Evolutionary conservation across 2,329 filamentous ascomycete genomes (phyloP).

Genomic region (Ophiostoma triangulosporum): DNA sequence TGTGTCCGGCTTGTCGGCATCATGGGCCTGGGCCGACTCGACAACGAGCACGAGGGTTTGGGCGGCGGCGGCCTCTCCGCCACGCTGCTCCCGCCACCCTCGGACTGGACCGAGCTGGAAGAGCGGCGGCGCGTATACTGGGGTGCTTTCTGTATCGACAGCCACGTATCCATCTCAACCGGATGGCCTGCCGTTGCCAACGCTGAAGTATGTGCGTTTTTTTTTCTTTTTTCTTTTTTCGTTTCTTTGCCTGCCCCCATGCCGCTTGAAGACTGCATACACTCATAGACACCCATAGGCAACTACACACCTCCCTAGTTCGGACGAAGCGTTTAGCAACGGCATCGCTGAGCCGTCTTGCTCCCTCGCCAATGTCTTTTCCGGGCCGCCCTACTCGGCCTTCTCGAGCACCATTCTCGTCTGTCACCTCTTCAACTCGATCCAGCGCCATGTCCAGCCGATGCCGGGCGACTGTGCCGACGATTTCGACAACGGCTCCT

Average conservation of each 20-base stretch:
- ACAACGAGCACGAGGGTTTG: conserved; percentile 49
- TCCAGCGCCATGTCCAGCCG: conserved; percentile 67
- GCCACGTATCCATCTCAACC: conserved; percentile 76
- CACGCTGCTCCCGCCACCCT: conserved; percentile 55
- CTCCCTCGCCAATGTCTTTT: conserved; percentile 51
- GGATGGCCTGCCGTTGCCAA: conserved; percentile 81
- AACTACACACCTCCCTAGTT: conserved; percentile 64
- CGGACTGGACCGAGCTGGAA: conserved; percentile 62
- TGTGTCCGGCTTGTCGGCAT: conserved; percentile 61
- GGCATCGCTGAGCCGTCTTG: conserved; percentile 49
- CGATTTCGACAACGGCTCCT: conserved; percentile 60
- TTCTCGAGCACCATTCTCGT: conserved; percentile 63
- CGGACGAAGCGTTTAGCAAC: conserved; percentile 61
- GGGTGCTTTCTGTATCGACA: conserved; percentile 69
- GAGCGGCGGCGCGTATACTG: conserved; percentile 79
- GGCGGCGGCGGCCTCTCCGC: conserved; percentile 49
- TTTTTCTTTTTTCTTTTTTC: background rate
- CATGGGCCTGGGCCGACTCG: conserved; percentile 71
- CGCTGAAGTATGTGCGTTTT: conserved; percentile 41
- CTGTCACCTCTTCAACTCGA: conserved; percentile 66
- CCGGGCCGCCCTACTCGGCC: conserved; percentile 49
- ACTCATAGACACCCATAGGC: conserved; percentile 33
- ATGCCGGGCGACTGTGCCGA: conserved; percentile 57
- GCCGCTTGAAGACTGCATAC: background rate
- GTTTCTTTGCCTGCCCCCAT: no score